Conservation (phyloP, 345 rosid species). For the Sisymbrium irio region DNA sequence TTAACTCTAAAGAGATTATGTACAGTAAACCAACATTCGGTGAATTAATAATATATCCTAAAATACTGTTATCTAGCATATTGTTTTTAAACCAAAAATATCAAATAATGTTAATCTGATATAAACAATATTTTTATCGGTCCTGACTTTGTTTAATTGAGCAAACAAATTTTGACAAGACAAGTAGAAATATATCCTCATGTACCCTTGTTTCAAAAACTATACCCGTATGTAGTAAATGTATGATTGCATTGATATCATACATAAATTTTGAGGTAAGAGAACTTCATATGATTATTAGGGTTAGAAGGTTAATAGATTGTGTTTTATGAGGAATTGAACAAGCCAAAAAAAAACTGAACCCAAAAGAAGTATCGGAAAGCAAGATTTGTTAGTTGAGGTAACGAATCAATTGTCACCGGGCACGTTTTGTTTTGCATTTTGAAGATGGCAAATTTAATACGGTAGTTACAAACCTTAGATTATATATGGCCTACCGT, state of each 20-base stretch:
- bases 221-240: not conserved
- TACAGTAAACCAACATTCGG: not conserved
- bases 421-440: not conserved
- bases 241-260: not conserved
- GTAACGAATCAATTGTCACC: not conserved
- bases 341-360: not conserved
- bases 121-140: not conserved
- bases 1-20: not conserved
- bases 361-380: not conserved
- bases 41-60: not conserved
- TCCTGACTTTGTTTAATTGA: not conserved
- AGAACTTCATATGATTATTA: not conserved
- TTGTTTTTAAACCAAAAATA: not conserved
- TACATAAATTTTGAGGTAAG: not conserved
- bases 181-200: not conserved
- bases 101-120: no score
- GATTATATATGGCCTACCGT: not conserved
- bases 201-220: no score
- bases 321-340: not conserved
- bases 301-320: not conserved
- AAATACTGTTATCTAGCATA: no score
- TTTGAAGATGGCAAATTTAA: constrained; percentile 7
- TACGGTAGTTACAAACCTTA: not conserved
- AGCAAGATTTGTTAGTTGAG: not conserved
- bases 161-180: not conserved